Evolutionary conservation across 768 basidiomycete genomes (phyloP), one percentile per base, ranked within the genome.

Genomic region (Harrya chromipes): DNA sequence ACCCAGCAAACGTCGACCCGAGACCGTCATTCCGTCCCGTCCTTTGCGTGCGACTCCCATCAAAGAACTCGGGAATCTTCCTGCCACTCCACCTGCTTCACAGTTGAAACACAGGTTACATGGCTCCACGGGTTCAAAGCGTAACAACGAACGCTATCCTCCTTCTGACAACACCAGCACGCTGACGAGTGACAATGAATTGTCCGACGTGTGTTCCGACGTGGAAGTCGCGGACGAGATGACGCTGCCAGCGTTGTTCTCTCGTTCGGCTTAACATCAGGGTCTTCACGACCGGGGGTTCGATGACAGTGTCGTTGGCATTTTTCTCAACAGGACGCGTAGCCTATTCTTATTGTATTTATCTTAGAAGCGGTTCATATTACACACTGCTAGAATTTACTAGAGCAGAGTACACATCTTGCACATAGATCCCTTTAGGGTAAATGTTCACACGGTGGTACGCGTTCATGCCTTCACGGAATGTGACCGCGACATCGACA

Each of bases 331-430:
- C 43, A 20, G 50, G 52, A 60, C 58, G 53, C 37, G 46, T 49
- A 43, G 42, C 33, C 43, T 67, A 67, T 67, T 59, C 54, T 67
- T 67, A 67, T 67, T 63, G 46, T 70, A 68, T 69, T 61, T 69
- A 68, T 57, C 43, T 45, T 37, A 46, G 44, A 23, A 29, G 19
- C 16, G 6, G 47, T 46, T 42, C 40, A 54, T 34, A 45, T 35
- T 60, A 52, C 48, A 33, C 31, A 42, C 29, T 20, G 26, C 35
- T 33, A 9, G 29, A 20, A 27, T 41, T 1, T 33, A 33, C 14
- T 31, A 4, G 13, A 31, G 8, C 13, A 13, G 41, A 24, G 26
- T 36, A 11, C 6, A 10, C 10, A 6, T 52, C 43, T 53, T 34
- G 46, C 24, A 29, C 17, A 34, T 48, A 53, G 43, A 49, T 14